Evolutionary conservation across 2,329 filamentous ascomycete species (phyloP).

Genomic region (Penicillium palitans): DNA sequence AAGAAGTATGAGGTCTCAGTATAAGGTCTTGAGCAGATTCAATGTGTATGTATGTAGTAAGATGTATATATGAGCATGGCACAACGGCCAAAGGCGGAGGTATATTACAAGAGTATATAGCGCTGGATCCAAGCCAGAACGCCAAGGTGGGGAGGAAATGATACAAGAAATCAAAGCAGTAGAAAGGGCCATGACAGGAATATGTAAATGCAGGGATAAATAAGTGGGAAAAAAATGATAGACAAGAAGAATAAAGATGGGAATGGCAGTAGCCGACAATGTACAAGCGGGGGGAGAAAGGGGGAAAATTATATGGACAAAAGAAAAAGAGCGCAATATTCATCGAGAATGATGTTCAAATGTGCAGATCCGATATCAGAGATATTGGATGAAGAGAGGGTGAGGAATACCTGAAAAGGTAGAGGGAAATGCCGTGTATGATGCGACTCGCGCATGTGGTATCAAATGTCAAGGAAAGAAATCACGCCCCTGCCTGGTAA

Average conservation of each 20-base stretch:
- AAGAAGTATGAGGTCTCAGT: neutral
- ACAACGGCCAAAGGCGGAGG: constrained; percentile 17
- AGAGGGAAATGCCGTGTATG: constrained; percentile 28
- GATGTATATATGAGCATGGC: constrained; percentile 27
- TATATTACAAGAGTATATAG: constrained; percentile 39
- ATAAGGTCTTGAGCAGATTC: neutral
- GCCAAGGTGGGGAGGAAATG: constrained; percentile 20
- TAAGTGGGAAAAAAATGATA: constrained; percentile 14
- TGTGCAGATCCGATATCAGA: constrained; percentile 10
- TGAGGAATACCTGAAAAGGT: constrained; percentile 4
- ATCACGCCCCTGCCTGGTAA: constrained; percentile 15
- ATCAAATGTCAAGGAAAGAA: constrained; percentile 31
- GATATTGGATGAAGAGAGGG: constrained; percentile 12
- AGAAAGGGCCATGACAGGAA: constrained; percentile 10
- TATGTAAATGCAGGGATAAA: constrained; percentile 11
- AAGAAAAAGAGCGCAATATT: constrained; percentile 26
- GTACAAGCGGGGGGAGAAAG: constrained; percentile 22
- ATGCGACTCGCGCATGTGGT: constrained; percentile 37
- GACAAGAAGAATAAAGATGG: constrained; percentile 6
- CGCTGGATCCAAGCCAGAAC: constrained; percentile 26
- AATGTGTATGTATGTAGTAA: constrained; percentile 13
- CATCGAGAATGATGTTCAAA: constrained; percentile 17
- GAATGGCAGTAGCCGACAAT: constrained; percentile 25
- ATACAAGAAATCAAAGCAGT: constrained; percentile 18
- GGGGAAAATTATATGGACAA: constrained; percentile 20